Base-by-base conservation (phyloP, 2,329 filamentous ascomycete genomes). In the Nigrospora oryzae region DNA sequence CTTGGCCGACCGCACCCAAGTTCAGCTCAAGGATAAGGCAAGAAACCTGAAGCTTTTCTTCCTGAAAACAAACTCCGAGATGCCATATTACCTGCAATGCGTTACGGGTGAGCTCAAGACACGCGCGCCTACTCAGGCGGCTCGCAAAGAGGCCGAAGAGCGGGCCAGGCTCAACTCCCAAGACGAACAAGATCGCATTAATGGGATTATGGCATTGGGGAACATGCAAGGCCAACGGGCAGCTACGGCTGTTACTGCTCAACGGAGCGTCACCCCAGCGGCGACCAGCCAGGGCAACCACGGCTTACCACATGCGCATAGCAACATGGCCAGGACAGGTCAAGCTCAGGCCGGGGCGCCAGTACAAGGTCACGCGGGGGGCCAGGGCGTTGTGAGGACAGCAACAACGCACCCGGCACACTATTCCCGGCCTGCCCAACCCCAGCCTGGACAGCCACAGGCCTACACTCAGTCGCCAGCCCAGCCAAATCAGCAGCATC, bases 61-160 rank as follows among this genome's bases (percentile, higher is more conserved):
- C 63, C 68, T 95, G 44, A 95, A 95, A 68, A 91, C 85, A 15
- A 88, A 88, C 43, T 89, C 89, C 5, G 89, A 95, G 56, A 90
- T 95, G 62, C 89, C 89, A 0, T 89, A 86, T 55, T 93, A 93
- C 54, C 67, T 95, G 17, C 83, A 90, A 56, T 86, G 86, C 30
- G 89, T 95, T 11, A 95, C 89, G 0, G 89, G 89, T 4, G 89
- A 95, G 64, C 69, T 95, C 34, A 91, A 93, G 64, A 95, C 89
- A 0, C 73, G 88, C 14, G 87, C 88, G 0, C 88, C 87, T 0
- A 84, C 79, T 2, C 81, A 85, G 58, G 81, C 81, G n/a, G 81
- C 81, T 0, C 70, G 80, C 17, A 84, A 83, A 51, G 81, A 83
- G 57, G 79, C 80, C 1, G 81, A 84, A 56, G 79, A 83, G 60